Base-by-base conservation (phyloP, 2,329 filamentous ascomycete genomes). In the Alternaria sp. region DNA sequence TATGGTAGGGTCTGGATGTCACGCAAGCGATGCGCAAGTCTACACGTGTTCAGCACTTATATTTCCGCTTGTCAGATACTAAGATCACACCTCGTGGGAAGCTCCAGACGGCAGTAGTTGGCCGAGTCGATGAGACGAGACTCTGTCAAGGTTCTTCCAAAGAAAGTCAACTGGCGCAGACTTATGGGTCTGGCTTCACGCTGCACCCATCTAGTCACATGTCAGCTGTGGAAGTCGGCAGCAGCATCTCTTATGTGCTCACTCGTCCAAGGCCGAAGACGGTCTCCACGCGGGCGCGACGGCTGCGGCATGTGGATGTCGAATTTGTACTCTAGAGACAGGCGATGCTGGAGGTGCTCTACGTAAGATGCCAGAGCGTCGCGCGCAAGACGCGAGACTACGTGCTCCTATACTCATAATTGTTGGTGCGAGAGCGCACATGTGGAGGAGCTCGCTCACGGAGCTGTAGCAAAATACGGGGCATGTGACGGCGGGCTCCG, bases 1-100 rank as follows among this genome's bases (percentile, higher is more conserved):
- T 97, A 99, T 17, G 96, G 96, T 44, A 99, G 86, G 67, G 92
- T 94, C 80, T 99, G 96, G 88, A 99, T 98, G 79, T 99, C 95
- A 62, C 96, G 93, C 67, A 99, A 90, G 32, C 96, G 92, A 81
- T 99, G 96, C 17, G 95, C 93, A 70, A 98, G 88, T 71, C 93
- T 95, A 56, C 19, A 19, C 10, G 19, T 69, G 40, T 54, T 75
- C 58, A 75, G 70, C 47, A 65, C 32, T 26, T 49, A 19, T 6
- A 17, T 25, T 51, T 9, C 6, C 21, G 12, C 23, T 7, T 26
- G 36, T 13, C 7, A 5, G 44, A 40, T 19, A 17, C n/a, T 9
- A 49, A 9, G 9, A 4, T 45, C 17, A 64, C 79, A 91, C 90
- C 92, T 88, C 7, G 92, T 96, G 7, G 95, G 95, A 56, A 99